Conservation (phyloP, 2,329 filamentous ascomycete species). For the Penicillium sp. region DNA sequence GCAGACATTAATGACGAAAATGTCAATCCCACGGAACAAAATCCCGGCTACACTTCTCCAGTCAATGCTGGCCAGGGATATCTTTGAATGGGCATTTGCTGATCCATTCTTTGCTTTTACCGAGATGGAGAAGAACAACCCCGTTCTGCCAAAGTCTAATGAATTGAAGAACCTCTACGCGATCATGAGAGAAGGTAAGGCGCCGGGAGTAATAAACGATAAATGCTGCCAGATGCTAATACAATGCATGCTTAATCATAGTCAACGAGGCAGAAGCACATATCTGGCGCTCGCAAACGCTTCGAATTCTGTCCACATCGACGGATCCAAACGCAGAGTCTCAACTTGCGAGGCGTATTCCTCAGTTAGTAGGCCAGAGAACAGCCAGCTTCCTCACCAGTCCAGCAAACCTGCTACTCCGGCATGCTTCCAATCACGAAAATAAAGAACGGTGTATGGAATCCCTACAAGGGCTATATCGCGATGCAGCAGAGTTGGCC, state of each 20-base stretch:
- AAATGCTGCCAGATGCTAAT: no score
- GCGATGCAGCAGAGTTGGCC: constrained; percentile 14
- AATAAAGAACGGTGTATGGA: neutral
- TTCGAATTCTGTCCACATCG: constrained; percentile 14
- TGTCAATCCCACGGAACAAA: neutral
- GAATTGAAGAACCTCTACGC: neutral
- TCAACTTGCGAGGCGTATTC: neutral
- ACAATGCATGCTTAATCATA: neutral
- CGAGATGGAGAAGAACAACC: no score
- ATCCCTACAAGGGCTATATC: constrained; percentile 11
- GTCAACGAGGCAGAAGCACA: constrained; percentile 18
- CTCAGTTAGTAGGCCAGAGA: neutral
- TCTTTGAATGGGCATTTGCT: neutral
- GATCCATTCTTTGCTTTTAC: neutral
- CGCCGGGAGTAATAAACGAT: neutral
- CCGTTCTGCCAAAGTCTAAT: no score
- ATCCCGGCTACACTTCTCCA: no score
- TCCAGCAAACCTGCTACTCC: neutral
- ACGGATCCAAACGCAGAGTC: neutral
- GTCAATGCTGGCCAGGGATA: neutral
- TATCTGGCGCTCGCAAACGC: constrained; percentile 20
- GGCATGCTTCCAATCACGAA: neutral
- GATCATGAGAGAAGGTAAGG: neutral
- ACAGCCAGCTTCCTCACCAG: neutral
- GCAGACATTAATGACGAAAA: neutral